Conservation (phyloP, 371 early-diverging fungal species). For the Chytridium lagenaria region DNA sequence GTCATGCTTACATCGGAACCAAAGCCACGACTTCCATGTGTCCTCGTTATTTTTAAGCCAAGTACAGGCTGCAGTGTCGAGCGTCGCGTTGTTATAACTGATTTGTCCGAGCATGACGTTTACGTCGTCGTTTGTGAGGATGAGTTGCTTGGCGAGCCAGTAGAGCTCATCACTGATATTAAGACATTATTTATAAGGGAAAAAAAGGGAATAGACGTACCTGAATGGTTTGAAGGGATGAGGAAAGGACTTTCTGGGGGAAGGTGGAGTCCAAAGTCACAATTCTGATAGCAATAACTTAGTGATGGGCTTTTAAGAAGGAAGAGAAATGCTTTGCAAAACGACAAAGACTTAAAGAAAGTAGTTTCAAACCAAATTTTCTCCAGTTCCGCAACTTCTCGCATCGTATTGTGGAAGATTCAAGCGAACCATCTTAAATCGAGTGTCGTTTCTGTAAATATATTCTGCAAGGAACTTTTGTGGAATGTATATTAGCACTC, state of each 20-base stretch:
- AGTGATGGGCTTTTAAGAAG: not conserved
- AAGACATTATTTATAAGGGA: not conserved
- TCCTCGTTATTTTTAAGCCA: slow-evolving; percentile 6
- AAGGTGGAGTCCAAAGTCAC: slow-evolving; percentile 9
- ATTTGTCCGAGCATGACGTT: slow-evolving; percentile 6
- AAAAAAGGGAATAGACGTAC: not conserved
- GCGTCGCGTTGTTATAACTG: not conserved
- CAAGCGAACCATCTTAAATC: slow-evolving; percentile 2
- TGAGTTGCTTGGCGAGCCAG: slow-evolving; percentile 7
- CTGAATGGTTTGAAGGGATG: not conserved
- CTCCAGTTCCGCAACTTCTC: not conserved
- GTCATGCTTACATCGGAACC: not conserved
- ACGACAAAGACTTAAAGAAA: no score
- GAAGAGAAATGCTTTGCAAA: not conserved
- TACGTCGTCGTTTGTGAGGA: slow-evolving; percentile 1
- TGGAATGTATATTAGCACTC: not conserved
- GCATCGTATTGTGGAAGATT: not conserved
- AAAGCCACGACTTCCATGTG: slow-evolving; percentile 2
- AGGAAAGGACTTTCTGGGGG: slow-evolving; percentile 4
- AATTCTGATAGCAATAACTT: not conserved
- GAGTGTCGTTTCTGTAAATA: not conserved
- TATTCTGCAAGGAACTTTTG: not conserved
- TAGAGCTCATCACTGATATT: not conserved
- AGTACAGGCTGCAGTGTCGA: not conserved
- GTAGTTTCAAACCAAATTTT: not conserved